Percentiles rank a stretch among this genome's conserved stretches.
Conservation (phyloP, 768 basidiomycete species). For the Peribolospora kevripleyi region DNA sequence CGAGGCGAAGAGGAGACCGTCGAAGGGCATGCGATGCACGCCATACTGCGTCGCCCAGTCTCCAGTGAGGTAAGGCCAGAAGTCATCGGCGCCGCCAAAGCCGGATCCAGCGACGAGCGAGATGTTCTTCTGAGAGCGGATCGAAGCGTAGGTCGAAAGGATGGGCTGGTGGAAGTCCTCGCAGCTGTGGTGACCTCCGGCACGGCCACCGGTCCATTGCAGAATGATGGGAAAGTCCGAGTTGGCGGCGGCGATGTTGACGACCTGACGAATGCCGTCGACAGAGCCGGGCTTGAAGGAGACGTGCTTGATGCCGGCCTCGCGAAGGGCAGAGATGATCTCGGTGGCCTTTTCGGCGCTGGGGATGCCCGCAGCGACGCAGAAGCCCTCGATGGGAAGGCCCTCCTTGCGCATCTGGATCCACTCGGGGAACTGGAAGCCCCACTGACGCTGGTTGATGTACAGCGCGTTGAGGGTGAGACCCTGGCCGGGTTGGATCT, state of each 20-base stretch:
- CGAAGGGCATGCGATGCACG: slow-evolving; percentile 89
- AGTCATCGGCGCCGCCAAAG: slow-evolving; percentile 69
- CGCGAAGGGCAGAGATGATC: slow-evolving; percentile 61
- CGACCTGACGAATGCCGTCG: slow-evolving; percentile 88
- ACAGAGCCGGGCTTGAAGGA: slow-evolving; percentile 96
- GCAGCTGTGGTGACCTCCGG: slow-evolving; percentile 92
- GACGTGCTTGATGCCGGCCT: slow-evolving; percentile 79
- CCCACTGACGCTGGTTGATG: slow-evolving; percentile 82
- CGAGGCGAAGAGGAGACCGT: slow-evolving; percentile 85
- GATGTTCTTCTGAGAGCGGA: slow-evolving; percentile 73
- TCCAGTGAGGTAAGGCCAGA: slow-evolving; percentile 90
- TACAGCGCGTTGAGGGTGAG: slow-evolving; percentile 86
- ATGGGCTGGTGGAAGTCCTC: slow-evolving; percentile 98
- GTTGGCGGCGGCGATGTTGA: slow-evolving; percentile 82
- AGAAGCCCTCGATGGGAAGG: slow-evolving; percentile 91
- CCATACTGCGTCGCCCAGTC: slow-evolving; percentile 75
- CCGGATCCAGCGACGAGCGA: slow-evolving; percentile 80
- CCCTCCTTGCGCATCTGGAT: slow-evolving; percentile 92
- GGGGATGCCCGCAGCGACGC: slow-evolving; percentile 92
- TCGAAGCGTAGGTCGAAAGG: slow-evolving; percentile 63
- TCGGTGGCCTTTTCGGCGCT: slow-evolving; percentile 90
- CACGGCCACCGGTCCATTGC: slow-evolving; percentile 98
- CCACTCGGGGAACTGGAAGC: slow-evolving; percentile 94
- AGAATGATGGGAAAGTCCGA: slow-evolving; percentile 91
- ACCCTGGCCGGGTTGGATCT: slow-evolving; percentile 67